These are phyloP conservation scores for Claviceps humidiphila DNA, from an alignment of 2,329 filamentous ascomycete genomes.

Conservation along the genomic window DNA sequence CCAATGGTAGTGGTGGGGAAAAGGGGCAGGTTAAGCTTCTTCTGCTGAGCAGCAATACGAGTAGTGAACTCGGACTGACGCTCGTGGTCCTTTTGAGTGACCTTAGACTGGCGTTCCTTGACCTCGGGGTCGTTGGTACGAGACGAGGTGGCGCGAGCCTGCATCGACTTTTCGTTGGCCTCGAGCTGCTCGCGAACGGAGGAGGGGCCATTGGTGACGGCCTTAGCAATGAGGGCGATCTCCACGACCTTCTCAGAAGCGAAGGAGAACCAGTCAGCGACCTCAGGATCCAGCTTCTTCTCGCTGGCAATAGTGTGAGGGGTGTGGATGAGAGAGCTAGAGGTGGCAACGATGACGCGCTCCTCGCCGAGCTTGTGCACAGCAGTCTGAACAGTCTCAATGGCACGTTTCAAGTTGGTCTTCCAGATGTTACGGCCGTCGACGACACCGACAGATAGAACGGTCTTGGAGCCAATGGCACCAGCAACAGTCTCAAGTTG, in stretches of 20 bases:
- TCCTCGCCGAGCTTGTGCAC: conserved; percentile 95
- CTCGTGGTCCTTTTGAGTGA: conserved; percentile 76
- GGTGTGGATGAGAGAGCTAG: conserved; percentile 94
- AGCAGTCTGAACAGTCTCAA: conserved; percentile 78
- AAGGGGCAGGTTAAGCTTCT: conserved; percentile 81
- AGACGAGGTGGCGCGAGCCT: conserved; percentile 80
- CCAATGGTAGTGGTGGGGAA: conserved; percentile 99
- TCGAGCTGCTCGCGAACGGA: conserved; percentile 79
- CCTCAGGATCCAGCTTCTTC: conserved; percentile 92
- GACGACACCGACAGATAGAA: conserved; percentile 90
- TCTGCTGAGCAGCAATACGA: conserved; percentile 80
- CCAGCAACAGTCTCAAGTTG: conserved; percentile 78
- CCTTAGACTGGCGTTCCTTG: conserved; percentile 88
- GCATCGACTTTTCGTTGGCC: conserved; percentile 89
- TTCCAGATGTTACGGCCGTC: conserved; percentile 99
- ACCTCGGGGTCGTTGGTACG: conserved; percentile 95
- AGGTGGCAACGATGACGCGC: conserved; percentile 91
- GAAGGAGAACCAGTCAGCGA: conserved; percentile 98
- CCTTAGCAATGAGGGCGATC: conserved; percentile 89
- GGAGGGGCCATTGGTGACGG: conserved; percentile 82
- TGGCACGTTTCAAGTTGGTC: conserved; percentile 95
- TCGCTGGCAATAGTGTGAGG: conserved; percentile 96
- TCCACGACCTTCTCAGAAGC: conserved; percentile 88
- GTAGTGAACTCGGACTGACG: conserved; percentile 79
- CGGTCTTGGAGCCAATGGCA: conserved; percentile 75